Base-by-base conservation (phyloP, 352 stramenopile species). In the Globisporangium heterothallicum region DNA sequence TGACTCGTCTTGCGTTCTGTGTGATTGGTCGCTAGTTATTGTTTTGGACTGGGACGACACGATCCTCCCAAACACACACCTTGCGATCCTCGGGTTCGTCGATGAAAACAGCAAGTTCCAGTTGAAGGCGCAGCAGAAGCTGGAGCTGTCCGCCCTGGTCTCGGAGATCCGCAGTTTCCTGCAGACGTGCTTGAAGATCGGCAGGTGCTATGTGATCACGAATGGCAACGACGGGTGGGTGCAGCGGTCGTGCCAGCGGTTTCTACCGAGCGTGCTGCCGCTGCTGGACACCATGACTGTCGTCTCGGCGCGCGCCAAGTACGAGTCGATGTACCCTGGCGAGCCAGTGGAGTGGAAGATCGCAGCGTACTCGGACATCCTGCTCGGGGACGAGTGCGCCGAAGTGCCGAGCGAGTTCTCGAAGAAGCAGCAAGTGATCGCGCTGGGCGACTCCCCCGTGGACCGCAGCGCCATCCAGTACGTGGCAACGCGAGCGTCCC, bases 31-130 rank as follows among this genome's bases (percentile, higher is more conserved):
- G 46, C 13, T 29, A 89, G 78, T 88, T 18, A 72, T 92, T 22
- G 67, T 92, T 14, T 58, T 92, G 18, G 81, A 92, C 63, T 92
- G 81, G 81, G 78, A 92, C 56, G 81, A 90, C 67, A 92, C 81
- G 27, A 43, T 92, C 9, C 61, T 90, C 38, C 81, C 81, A 27
- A 92, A 87, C 64, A 85, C 78, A 18, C 69, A 85, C 53, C 56
- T 89, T 18, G 51, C 74, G 10, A 74, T 78, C 26, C 59, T 87
- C n/a, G 75, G 73, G 8, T 88, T 87, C 56, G 66, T 61, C 0
- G 74, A 84, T 4, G 80, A 88, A 40, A 63, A 69, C 35, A 51
- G 63, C 21, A 41, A 18, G 8, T 84, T 87, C 46, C 42, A 64
- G 4, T 44, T 88, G 32, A 59, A 66, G 2, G 45, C 42, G 45